phyloP scores from a whole-genome alignment of 2,329 filamentous ascomycete genomes.

The Exophiala sp. region DNA sequence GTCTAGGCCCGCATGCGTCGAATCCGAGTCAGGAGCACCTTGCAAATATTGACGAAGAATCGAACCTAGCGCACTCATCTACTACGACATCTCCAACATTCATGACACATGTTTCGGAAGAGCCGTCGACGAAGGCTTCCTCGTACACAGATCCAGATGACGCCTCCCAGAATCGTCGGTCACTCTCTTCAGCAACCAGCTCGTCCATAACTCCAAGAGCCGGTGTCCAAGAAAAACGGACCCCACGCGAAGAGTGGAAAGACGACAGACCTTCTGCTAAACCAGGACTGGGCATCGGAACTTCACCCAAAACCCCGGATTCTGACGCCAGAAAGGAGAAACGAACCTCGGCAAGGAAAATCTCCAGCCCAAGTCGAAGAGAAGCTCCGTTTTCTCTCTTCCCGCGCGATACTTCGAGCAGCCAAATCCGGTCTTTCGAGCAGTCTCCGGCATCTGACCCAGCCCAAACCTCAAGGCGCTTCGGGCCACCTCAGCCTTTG shows the following conservation, averaged over 20 bases:
- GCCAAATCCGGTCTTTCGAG: background rate
- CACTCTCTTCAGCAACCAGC: slow-evolving; percentile 26
- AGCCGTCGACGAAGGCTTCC: slow-evolving; percentile 35
- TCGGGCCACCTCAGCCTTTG: slow-evolving; percentile 11
- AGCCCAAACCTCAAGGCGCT: slow-evolving; percentile 4
- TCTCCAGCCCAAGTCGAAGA: no score
- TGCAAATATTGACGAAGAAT: slow-evolving; percentile 20
- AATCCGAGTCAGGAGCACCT: slow-evolving; percentile 18
- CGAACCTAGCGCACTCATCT: slow-evolving; percentile 32
- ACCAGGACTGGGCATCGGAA: background rate
- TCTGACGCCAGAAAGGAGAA: background rate
- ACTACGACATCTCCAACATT: slow-evolving; percentile 30
- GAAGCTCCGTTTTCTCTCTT: no score
- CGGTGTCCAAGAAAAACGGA: slow-evolving; percentile 12
- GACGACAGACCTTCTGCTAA: background rate
- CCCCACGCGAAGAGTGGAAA: background rate
- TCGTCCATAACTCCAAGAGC: slow-evolving; percentile 26
- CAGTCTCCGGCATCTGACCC: background rate
- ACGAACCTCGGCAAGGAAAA: background rate
- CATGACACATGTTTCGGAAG: slow-evolving; percentile 27
- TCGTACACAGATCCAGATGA: slow-evolving; percentile 32
- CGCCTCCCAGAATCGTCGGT: slow-evolving; percentile 15
- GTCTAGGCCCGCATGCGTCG: no score
- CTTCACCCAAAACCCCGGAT: background rate
- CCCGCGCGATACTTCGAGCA: background rate